These are phyloP conservation scores for Rutstroemia sp. DNA, from an alignment of 2,329 filamentous ascomycete species.

Conservation along the genomic window DNA sequence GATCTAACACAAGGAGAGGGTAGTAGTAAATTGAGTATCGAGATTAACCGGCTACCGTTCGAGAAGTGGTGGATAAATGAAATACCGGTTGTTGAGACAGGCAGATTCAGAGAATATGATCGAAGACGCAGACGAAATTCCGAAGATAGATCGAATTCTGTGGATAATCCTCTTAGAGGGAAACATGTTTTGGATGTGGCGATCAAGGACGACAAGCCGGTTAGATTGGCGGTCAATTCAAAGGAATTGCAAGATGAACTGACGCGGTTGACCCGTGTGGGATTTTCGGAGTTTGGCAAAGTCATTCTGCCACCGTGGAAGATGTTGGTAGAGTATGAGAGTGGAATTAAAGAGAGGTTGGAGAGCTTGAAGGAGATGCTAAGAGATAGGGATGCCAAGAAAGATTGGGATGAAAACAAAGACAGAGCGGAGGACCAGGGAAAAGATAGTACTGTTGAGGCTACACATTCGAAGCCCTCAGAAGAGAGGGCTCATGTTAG, in stretches of 20 bases:
- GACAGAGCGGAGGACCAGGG: too few relatives aligned
- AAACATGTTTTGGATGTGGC: constrained; percentile 8
- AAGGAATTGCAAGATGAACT: background rate
- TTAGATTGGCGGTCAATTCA: constrained; percentile 1
- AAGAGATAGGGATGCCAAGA: background rate
- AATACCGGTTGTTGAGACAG: background rate
- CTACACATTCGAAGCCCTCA: too few relatives aligned
- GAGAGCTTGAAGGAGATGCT: background rate
- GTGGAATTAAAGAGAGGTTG: background rate
- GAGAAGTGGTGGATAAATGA: background rate
- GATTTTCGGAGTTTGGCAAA: background rate
- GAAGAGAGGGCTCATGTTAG: background rate
- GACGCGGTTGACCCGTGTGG: background rate
- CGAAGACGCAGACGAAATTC: too few relatives aligned
- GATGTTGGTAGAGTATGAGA: background rate
- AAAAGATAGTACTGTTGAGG: too few relatives aligned
- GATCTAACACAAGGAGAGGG: too few relatives aligned
- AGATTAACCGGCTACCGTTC: background rate
- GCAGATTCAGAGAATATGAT: too few relatives aligned
- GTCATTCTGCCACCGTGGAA: constrained; percentile 2
- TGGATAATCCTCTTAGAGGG: background rate
- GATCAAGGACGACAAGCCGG: background rate
- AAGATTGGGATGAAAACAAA: background rate
- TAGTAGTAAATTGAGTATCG: background rate
- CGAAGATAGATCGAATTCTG: too few relatives aligned